These are phyloP conservation scores for Polygonum aviculare DNA, from an alignment of 148 eudicot species.

Conservation along the genomic window DNA sequence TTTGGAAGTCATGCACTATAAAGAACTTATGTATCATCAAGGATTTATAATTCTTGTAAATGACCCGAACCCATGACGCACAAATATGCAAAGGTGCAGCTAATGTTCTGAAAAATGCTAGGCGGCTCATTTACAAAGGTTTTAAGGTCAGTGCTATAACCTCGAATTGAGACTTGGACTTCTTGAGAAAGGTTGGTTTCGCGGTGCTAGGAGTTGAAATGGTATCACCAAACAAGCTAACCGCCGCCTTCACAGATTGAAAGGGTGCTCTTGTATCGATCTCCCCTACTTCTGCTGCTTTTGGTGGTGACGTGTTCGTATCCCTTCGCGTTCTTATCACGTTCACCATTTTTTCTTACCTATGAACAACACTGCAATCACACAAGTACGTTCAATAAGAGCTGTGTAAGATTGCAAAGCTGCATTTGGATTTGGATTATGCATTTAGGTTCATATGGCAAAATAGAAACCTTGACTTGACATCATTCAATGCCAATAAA, in stretches of 20 bases:
- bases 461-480: too few relatives aligned
- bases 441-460: not conserved
- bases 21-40: not conserved
- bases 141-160: conserved; percentile 16
- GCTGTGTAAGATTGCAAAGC: not conserved
- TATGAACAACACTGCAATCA: not conserved
- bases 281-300: conserved; percentile 56
- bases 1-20: too few relatives aligned
- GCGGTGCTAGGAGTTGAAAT: conserved; percentile 29
- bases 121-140: too few relatives aligned
- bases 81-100: too few relatives aligned
- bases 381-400: not conserved
- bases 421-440: not conserved
- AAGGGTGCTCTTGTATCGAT: conserved; percentile 84
- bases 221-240: conserved; percentile 63
- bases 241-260: conserved; percentile 89
- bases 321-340: conserved; percentile 43
- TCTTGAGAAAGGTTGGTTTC: conserved; percentile 26
- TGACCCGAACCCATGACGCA: too few relatives aligned
- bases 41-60: too few relatives aligned
- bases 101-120: too few relatives aligned
- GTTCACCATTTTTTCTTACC: conserved; percentile 29
- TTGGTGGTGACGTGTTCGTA: conserved; percentile 42
- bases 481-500: too few relatives aligned
- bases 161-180: conserved; percentile 48